Evolutionary conservation across 306 rosid genomes (phyloP), one percentile per base, ranked within the genome.

Genomic region (Lupinus albus): DNA sequence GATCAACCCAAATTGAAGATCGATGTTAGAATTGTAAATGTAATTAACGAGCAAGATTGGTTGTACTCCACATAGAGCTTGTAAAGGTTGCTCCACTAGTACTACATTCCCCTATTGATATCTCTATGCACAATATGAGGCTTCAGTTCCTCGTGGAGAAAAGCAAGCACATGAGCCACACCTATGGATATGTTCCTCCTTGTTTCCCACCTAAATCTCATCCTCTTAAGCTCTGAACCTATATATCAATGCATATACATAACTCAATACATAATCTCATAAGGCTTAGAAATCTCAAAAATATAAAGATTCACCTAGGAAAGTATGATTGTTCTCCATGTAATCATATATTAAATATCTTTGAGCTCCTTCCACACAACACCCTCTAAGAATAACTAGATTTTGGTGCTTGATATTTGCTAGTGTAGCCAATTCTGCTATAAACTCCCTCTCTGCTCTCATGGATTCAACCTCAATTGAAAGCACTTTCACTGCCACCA

Each of bases 61-160:
- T 11, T 1, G 72, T 10, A 17, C 68, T 70, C 75, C 62, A 64
- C 8, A 55, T 25, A 38, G 74, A 75, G 49, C 17, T 64, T 52
- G 62, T 15, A 68, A n/a, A 35, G 1, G 9, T 20, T 16, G 77
- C 74, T 64, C 32, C 76, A 35, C 11, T 11, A 4, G 71, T 42
- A 41, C 30, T 69, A 12, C 77, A 68, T 62, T 67, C 84, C 8
- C 56, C 76, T 9, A 74, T 91, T 91, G 68, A 91, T 88, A 76
- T 88, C 97, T 63, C 97, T 77, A 47, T 91, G 95, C 64, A 91
- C 79, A 70, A 91, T 81, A 68, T 76, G 92, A 1, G 97, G 95
- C 2, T 57, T 47, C 25, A 86, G 78, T 61, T 81, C 89, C 49
- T 83, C 88, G 3, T 88, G 97, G 15, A 88, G 92, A 88, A 84